These are phyloP conservation scores for Termitomyces sp. DNA, from an alignment of 1,284 basidiomycete species.

Conservation along the genomic window DNA sequence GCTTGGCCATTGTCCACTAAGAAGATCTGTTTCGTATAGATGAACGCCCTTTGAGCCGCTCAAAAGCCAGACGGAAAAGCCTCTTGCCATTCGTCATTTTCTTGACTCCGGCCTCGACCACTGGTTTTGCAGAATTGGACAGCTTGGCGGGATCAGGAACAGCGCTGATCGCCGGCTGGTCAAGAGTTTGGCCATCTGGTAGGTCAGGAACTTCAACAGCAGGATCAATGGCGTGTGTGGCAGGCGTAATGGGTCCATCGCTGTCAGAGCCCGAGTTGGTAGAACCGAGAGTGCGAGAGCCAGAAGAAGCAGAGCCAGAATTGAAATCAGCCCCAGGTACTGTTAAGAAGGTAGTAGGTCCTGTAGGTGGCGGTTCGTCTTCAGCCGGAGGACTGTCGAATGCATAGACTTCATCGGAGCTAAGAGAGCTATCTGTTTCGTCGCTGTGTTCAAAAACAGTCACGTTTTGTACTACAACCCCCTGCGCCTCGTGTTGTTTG, in stretches of 20 bases:
- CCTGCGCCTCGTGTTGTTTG: slow-evolving; percentile 3
- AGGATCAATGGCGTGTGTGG: slow-evolving; percentile 34
- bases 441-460: slow-evolving; percentile 11
- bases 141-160: slow-evolving; percentile 6
- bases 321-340: slow-evolving; percentile 6
- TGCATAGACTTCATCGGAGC: slow-evolving; percentile 31
- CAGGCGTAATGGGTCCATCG: slow-evolving; percentile 44
- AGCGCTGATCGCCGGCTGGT: slow-evolving; percentile 14
- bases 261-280: slow-evolving; percentile 31
- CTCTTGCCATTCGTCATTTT: slow-evolving; percentile 20
- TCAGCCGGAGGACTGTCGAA: slow-evolving; percentile 30
- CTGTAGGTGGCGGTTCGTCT: slow-evolving; percentile 16
- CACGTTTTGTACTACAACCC: slow-evolving; percentile 2
- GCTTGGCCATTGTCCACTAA: slow-evolving; percentile 15
- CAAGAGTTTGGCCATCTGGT: slow-evolving; percentile 29
- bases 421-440: slow-evolving; percentile 17
- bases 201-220: slow-evolving; percentile 36
- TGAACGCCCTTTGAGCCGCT: slow-evolving; percentile 27
- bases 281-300: slow-evolving; percentile 17
- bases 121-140: slow-evolving; percentile 3
- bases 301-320: slow-evolving; percentile 14
- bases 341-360: slow-evolving; percentile 5
- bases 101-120: slow-evolving; percentile 11
- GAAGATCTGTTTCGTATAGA: slow-evolving; percentile 15
- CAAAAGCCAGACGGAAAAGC: slow-evolving; percentile 30